Base-by-base conservation (phyloP, 2,329 filamentous ascomycete genomes). In the Hymenoscyphus fructigenus region DNA sequence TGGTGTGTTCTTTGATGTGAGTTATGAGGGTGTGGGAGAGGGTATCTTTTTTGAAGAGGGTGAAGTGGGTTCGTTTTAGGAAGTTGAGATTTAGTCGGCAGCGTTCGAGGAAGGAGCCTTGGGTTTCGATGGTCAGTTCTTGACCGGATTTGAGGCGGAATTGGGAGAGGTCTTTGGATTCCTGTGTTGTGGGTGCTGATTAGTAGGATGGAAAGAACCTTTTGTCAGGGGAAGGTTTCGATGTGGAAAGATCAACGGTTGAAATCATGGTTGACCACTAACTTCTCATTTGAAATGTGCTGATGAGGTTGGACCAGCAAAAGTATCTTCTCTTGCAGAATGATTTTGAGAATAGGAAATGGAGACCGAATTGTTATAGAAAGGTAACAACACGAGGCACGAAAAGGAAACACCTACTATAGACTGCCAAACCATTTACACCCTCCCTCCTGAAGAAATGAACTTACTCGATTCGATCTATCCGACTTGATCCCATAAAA, bases 401-500 rank as follows among this genome's bases (percentile, higher is more conserved):
- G n/a, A 3, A 23, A 23, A 7, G 17, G 17, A 44, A 44, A n/a
- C 17, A 9, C 41, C 6, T 44, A 6, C 41, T 6, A n/a, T 44
- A 7, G 6, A 9, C 20, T n/a, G 7, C 41, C 5, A 44, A n/a
- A 6, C 7, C 17, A 7, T 44, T 6, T n/a, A 44, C 7, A 5
- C 41, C n/a, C 5, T 23, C n/a, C 20, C n/a, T 23, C 7, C 17
- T 32, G 0, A 20, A 34, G 23, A 38, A 59, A 44, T 41, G 34
- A 50, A 60, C 20, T 9, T 66, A 73, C 71, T 59, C 69, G 61
- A 23, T 69, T 67, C 15, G 69, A 66, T 56, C 67, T 67, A 20
- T 65, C 67, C n/a, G 63, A 65, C 63, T 68, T 71, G 44, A 73
- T 69, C 10, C 71, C 71, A 64, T 69, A 73, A 34, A 69, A 60